A percentile compares a stretch with the other conserved stretches of the same genome.
Evolutionary conservation across 805 yeast species (phyloP).

Genomic region (Ogataea saltuana): DNA sequence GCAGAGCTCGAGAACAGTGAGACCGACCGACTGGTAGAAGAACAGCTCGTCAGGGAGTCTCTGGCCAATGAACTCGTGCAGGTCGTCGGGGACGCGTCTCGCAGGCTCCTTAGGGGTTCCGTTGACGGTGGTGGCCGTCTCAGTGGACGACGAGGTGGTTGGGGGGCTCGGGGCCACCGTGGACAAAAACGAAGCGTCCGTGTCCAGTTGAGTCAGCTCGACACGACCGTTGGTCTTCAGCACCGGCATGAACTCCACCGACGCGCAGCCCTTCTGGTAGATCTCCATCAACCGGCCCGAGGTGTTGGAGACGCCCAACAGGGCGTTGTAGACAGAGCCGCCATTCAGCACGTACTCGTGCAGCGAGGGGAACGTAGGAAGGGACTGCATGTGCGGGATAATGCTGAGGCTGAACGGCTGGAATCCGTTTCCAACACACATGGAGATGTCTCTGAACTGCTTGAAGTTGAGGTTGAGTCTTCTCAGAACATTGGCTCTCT

Average conservation of each 20-base stretch:
- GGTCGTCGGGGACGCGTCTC: constrained; percentile 65
- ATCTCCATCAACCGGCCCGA: constrained; percentile 43
- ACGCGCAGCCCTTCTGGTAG: constrained; percentile 68
- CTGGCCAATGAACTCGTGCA: constrained; percentile 80
- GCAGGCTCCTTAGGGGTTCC: constrained; percentile 19
- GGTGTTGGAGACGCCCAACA: constrained; percentile 46
- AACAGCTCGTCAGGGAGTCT: constrained; percentile 83
- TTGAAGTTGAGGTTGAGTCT: constrained; percentile 63
- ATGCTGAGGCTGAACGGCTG: constrained; percentile 64
- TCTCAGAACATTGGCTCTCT: constrained; percentile 53
- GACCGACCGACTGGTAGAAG: constrained; percentile 78
- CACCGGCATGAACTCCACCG: constrained; percentile 73
- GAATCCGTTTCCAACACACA: constrained; percentile 75
- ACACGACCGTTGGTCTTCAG: constrained; percentile 68
- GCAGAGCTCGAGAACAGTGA: constrained; percentile 61
- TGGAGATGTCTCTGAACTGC: constrained; percentile 72
- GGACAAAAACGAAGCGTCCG: constrained; percentile 23
- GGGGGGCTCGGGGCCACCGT: constrained; percentile 19
- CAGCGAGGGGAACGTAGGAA: constrained; percentile 31
- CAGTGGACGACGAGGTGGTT: constrained; percentile 12
- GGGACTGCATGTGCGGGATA: constrained; percentile 42
- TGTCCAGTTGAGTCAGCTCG: constrained; percentile 45
- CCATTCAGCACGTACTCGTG: constrained; percentile 39
- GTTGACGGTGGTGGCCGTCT: constrained; percentile 10
- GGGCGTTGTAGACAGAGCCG: constrained; percentile 48